phyloP scores from a whole-genome alignment of 202 grass and related monocot genomes.

The Miscanthus sacchariflorus region DNA sequence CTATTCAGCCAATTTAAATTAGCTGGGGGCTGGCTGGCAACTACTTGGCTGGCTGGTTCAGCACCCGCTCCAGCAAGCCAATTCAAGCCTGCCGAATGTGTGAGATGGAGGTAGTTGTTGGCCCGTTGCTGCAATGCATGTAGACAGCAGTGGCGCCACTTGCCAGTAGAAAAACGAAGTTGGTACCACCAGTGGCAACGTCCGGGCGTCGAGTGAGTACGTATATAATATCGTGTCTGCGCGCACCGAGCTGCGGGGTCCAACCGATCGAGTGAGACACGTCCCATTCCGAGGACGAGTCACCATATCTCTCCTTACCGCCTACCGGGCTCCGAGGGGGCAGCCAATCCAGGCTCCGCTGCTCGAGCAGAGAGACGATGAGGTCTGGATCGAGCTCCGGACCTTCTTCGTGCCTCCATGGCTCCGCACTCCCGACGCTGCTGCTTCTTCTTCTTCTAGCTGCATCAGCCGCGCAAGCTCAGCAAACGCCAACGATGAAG shows the following conservation, averaged over 20 bases:
- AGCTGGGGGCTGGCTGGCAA: too few species aligned
- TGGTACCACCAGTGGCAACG: background rate
- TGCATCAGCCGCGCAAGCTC: conserved; percentile 33
- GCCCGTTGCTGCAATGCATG: background rate
- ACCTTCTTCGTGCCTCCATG: conserved; percentile 16
- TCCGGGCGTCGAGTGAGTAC: background rate
- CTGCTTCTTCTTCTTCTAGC: background rate
- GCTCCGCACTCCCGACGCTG: background rate
- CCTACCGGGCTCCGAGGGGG: too few species aligned
- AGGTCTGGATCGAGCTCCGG: background rate
- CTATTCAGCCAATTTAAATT: too few species aligned
- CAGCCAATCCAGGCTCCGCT: background rate
- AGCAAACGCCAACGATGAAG: background rate
- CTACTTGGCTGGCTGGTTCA: too few species aligned
- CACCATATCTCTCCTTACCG: background rate
- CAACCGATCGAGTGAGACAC: background rate
- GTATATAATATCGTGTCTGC: background rate
- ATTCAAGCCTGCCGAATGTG: background rate
- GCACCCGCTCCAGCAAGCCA: too few species aligned
- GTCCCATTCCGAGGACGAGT: background rate
- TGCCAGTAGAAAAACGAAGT: background rate
- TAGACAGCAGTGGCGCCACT: conserved; percentile 13
- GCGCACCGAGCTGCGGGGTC: background rate
- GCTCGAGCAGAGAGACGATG: background rate
- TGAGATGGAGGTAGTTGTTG: background rate